These are phyloP conservation scores for Papilionanthe hybrid DNA, from an alignment of 116 monocot species.

Conservation along the genomic window DNA sequence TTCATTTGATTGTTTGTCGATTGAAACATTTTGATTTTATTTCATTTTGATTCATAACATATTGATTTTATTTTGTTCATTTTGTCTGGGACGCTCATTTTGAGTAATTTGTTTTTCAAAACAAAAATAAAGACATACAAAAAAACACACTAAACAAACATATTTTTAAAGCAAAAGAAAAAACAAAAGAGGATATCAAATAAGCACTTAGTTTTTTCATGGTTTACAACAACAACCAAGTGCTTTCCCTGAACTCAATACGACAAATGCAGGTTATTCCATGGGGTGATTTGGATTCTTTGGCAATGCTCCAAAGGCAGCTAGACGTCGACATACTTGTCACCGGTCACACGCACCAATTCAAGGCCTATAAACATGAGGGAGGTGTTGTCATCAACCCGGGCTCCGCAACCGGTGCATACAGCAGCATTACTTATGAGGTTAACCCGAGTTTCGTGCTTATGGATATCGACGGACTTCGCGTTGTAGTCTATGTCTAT, in stretches of 20 bases:
- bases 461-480: slow-evolving; percentile 90
- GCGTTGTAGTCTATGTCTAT: slow-evolving; percentile 86
- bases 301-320: slow-evolving; percentile 89
- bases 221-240: too few relatives aligned
- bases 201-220: too few relatives aligned
- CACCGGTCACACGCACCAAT: slow-evolving; percentile 86
- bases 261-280: slow-evolving; percentile 50
- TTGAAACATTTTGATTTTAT: too few relatives aligned
- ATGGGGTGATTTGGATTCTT: slow-evolving; percentile 86
- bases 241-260: neutral
- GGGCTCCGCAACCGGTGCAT: slow-evolving; percentile 86
- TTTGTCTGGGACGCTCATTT: too few relatives aligned
- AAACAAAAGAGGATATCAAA: too few relatives aligned
- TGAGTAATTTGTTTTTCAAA: too few relatives aligned
- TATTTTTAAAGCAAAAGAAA: too few relatives aligned
- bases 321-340: slow-evolving; percentile 89
- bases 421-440: slow-evolving; percentile 84
- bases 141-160: too few relatives aligned
- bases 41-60: too few relatives aligned
- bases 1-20: too few relatives aligned
- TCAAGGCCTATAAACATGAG: slow-evolving; percentile 98
- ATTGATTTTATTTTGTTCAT: too few relatives aligned
- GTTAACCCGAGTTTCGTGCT: slow-evolving; percentile 95
- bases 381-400: slow-evolving; percentile 98
- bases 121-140: too few relatives aligned